Evolutionary conservation across 75 land plant species (phyloP).

Genomic region (Selaginella tamariscina): DNA sequence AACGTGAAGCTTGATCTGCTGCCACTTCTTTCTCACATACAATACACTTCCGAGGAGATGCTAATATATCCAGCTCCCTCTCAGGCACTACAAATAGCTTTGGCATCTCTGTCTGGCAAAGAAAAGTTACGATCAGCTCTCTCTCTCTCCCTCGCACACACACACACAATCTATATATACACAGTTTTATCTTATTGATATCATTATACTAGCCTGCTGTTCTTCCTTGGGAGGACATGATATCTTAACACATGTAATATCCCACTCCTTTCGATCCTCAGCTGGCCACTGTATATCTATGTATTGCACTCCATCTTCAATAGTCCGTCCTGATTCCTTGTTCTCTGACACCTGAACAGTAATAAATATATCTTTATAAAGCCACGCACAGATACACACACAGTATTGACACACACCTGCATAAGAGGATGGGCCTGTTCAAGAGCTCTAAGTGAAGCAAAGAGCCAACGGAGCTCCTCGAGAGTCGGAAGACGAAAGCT

Average conservation of each 20-base stretch:
- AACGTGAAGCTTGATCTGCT: slow-evolving; percentile 36
- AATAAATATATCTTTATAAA: no score
- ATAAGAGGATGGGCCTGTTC: slow-evolving; percentile 40
- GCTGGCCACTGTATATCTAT: slow-evolving; percentile 61
- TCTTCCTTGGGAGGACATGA: slow-evolving; percentile 49
- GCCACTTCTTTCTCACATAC: slow-evolving; percentile 42
- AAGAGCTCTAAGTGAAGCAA: slow-evolving; percentile 43
- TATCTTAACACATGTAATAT: slow-evolving; percentile 37
- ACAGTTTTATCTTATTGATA: slow-evolving; percentile 12
- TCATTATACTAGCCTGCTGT: not conserved
- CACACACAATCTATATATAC: no score
- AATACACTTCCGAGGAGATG: slow-evolving; percentile 33
- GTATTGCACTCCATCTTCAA: slow-evolving; percentile 42
- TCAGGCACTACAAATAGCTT: slow-evolving; percentile 20
- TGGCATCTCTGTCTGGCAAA: no score
- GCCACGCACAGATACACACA: no score
- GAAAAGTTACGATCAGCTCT: no score
- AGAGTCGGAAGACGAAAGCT: slow-evolving; percentile 35
- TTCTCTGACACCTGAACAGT: no score
- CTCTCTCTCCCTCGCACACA: no score
- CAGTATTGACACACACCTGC: no score
- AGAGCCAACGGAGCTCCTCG: slow-evolving; percentile 53
- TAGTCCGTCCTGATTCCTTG: slow-evolving; percentile 21
- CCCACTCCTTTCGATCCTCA: slow-evolving; percentile 39
- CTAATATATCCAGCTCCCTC: slow-evolving; percentile 15